These are phyloP conservation scores for Botryotinia convoluta DNA, from an alignment of 2,329 filamentous ascomycete species.

Conservation along the genomic window DNA sequence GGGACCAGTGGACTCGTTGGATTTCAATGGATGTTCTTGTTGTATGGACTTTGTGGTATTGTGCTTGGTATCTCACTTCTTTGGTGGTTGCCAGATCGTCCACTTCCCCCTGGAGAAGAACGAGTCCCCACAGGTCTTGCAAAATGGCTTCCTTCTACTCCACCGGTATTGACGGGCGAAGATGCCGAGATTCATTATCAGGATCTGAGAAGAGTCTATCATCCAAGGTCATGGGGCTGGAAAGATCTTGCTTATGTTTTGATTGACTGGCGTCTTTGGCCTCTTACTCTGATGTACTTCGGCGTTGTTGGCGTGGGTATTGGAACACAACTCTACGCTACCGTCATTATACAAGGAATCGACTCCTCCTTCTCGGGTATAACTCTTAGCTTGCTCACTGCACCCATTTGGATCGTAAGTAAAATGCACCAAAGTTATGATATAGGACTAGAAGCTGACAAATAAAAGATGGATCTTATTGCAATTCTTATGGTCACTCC, in stretches of 20 bases:
- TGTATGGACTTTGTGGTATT: conserved; percentile 76
- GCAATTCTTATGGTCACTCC: conserved; percentile 84
- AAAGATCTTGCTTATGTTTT: conserved; percentile 69
- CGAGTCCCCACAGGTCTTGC: conserved; percentile 47
- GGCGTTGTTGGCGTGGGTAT: conserved; percentile 91
- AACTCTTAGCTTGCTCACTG: conserved; percentile 77
- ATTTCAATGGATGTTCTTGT: conserved; percentile 89
- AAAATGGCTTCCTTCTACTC: conserved; percentile 65
- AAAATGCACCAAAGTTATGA: not conserved
- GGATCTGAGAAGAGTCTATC: conserved; percentile 78
- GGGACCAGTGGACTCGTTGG: conserved; percentile 72
- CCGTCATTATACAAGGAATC: conserved; percentile 79
- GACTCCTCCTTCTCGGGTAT: conserved; percentile 70
- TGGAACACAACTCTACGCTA: conserved; percentile 83
- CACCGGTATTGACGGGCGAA: conserved; percentile 70
- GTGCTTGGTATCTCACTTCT: conserved; percentile 70
- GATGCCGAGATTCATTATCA: conserved; percentile 81
- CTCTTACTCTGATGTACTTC: conserved; percentile 87
- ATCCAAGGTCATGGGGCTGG: conserved; percentile 68
- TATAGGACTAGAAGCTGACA: conserved; percentile 8
- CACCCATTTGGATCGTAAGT: conserved; percentile 87
- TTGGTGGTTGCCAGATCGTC: conserved; percentile 89
- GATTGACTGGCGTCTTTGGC: conserved; percentile 86
- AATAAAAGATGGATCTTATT: conserved; percentile 72
- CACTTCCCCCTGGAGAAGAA: conserved; percentile 66